Conservation (phyloP, 345 rosid genomes). For the Hirschfeldia incana region DNA sequence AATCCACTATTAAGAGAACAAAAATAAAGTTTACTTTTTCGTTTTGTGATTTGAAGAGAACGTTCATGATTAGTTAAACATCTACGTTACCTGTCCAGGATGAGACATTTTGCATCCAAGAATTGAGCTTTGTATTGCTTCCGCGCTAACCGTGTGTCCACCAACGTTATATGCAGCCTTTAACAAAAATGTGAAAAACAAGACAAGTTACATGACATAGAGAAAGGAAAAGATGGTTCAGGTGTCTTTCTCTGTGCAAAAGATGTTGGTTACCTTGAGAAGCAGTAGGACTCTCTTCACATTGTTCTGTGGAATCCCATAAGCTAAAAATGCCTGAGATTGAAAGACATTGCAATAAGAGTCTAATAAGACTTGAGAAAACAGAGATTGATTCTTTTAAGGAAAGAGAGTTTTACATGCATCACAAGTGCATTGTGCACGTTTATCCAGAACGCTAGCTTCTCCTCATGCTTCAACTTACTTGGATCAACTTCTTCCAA, state of each 20-base stretch:
- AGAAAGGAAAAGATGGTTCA: slow-evolving; percentile 9
- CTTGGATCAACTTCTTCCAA: slow-evolving; percentile 73
- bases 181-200: not conserved
- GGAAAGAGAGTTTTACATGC: slow-evolving; percentile 70
- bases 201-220: not conserved
- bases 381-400: not conserved
- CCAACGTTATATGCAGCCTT: slow-evolving; percentile 97
- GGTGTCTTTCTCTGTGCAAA: not conserved
- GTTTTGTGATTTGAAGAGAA: no score
- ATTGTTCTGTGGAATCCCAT: slow-evolving; percentile 90
- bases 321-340: slow-evolving; percentile 78
- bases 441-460: slow-evolving; percentile 95
- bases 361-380: not conserved
- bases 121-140: slow-evolving; percentile 70
- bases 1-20: slow-evolving; percentile 62
- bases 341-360: slow-evolving; percentile 15
- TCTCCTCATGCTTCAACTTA: slow-evolving; percentile 83
- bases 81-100: slow-evolving; percentile 63
- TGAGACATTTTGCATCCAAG: slow-evolving; percentile 89
- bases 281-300: slow-evolving; percentile 78
- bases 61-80: no score
- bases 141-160: slow-evolving; percentile 87
- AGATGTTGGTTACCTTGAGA: slow-evolving; percentile 56
- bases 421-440: slow-evolving; percentile 89
- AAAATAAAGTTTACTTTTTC: no score